A percentile compares a stretch with the other conserved stretches of the same genome.
These are phyloP conservation scores for Lactarius akahatsu DNA, from an alignment of 768 basidiomycete genomes.

Conservation along the genomic window DNA sequence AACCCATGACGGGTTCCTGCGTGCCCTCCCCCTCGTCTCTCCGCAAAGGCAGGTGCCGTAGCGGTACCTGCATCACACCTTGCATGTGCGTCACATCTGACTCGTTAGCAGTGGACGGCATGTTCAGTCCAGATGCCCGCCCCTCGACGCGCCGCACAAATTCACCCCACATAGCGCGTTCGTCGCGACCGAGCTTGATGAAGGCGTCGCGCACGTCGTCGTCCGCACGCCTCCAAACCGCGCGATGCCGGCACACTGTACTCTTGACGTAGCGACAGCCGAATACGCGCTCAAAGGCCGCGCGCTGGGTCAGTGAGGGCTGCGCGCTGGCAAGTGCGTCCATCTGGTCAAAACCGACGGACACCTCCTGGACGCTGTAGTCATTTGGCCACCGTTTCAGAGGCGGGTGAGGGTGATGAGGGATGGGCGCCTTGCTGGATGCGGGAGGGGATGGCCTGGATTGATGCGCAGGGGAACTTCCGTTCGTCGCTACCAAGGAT, in stretches of 20 bases:
- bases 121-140: constrained; percentile 31
- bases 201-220: constrained; percentile 48
- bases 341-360: constrained; percentile 57
- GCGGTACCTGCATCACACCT: constrained; percentile 23
- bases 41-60: constrained; percentile 24
- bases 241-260: constrained; percentile 70
- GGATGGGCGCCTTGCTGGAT: constrained; percentile 30
- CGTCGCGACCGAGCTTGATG: constrained; percentile 53
- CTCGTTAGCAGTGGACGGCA: constrained; percentile 25
- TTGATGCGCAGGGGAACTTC: constrained; percentile 32
- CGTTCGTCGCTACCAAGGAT: constrained; percentile 19
- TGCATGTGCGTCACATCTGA: constrained; percentile 26
- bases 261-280: constrained; percentile 71
- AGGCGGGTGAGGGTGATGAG: constrained; percentile 60
- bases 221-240: constrained; percentile 61
- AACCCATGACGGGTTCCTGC: constrained; percentile 34
- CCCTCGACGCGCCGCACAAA: constrained; percentile 65
- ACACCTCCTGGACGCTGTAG: constrained; percentile 66
- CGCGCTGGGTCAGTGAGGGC: constrained; percentile 57
- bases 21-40: constrained; percentile 27
- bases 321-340: constrained; percentile 38
- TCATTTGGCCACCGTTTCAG: constrained; percentile 77
- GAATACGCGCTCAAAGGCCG: constrained; percentile 69
- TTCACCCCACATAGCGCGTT: constrained; percentile 66
- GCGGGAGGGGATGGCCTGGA: constrained; percentile 24